Evolutionary conservation across 73 alveolate species (phyloP), one percentile per base, ranked within the genome.

Genomic region (Stentor roeselii): DNA sequence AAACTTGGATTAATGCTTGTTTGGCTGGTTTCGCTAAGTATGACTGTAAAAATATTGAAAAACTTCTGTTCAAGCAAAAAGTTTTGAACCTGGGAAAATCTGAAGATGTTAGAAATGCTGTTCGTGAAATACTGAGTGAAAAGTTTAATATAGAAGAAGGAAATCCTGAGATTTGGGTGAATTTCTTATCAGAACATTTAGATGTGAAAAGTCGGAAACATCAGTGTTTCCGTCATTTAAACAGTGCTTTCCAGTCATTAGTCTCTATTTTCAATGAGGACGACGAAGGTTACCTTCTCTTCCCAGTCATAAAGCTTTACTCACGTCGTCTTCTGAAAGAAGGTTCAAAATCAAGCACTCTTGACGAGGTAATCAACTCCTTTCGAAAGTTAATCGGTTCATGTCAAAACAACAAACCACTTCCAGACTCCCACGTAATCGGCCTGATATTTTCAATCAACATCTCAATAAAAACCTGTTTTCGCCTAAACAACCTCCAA

Each of bases 171-270:
- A 6, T 50, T 50, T 50, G 67, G 67, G 37, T 32, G 34, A 32
- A 67, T 21, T 67, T 67, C 80, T 67, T 67, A 67, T 21, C 80
- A 14, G 80, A 67, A 40, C 80, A 67, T 67, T 2, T 67, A 30
- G 37, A 21, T n/a, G 80, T 40, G 14, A 67, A 32, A 67, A 30
- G 15, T 2, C 80, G 37, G 27, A 67, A 67, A 67, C n/a, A 21
- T 32, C n/a, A 67, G 11, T 27, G 37, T 27, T 67, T 67, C 34
- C n/a, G 37, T 21, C 80, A 67, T 67, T 27, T 67, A 40, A 67
- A 67, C 34, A 27, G 34, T 27, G 80, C 80, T 0, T 67, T 27
- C 34, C n/a, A 67, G 1, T 27, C 41, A 21, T 32, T 67, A 0
- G 0, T 67, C 0, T 27, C 21, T 27, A 67, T 67, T 34, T 67